Evolutionary conservation across 2,329 filamentous ascomycete species (phyloP), one percentile per base, ranked within the genome.

Genomic region (Venturia nashicola): DNA sequence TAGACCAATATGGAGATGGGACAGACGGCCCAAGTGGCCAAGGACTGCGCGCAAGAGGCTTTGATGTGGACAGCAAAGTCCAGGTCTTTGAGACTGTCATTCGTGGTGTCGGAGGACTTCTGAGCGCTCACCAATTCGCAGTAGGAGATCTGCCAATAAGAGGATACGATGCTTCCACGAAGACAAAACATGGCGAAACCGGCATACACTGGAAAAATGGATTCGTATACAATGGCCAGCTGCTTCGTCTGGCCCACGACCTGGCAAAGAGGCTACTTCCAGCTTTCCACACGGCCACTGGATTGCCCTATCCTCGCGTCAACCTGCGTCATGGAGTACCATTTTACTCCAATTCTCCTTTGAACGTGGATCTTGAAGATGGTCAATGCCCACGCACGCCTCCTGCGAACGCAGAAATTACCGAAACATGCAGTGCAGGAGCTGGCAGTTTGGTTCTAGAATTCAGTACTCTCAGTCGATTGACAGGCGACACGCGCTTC

Each of bases 1-100:
- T 97, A 3, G 79, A 85, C 67, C 80, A 94, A 69, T 97, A 97
- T 73, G 93, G 93, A 4, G 92, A 97, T 75, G 93, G 92, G 1
- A 86, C 85, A 39, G 76, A 80, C 9, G 87, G 89, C 3, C 79
- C 83, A 16, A 80, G 81, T 5, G 90, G 89, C 7, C 81, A 84
- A 71, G 93, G 93, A 3, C 79, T 82, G 65, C 82, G 91, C 67
- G 86, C 86, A 3, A 83, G 86, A 63, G 94, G 91, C 0, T 99
- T 99, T 71, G 91, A 99, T 74, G 79, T 96, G 48, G 93, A 99
- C 75, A 96, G 92, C 78, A 99, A 97, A 76, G 94, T 99, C 1
- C 93, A 99, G 76, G 91, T 99, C 46, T 99, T 99, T 71, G 94
- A 99, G 78, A 97, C 93, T 0, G 93, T 96, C 43, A 99, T 99